Base-by-base conservation (phyloP, 495 filamentous ascomycete genomes). In the Amorphotheca resinae region DNA sequence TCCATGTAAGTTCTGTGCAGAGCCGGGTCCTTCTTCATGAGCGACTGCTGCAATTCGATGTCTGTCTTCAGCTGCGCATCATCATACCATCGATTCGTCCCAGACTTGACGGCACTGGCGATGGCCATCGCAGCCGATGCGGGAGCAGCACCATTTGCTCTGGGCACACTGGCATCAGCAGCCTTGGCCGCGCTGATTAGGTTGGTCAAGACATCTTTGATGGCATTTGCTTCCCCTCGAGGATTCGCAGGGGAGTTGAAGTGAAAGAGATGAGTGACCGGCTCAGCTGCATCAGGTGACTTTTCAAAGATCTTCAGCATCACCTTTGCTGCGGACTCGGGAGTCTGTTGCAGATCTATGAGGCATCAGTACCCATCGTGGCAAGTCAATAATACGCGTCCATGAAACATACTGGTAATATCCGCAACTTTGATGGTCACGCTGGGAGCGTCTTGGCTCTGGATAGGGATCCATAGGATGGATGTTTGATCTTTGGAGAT, bases 311-410 rank as follows among this genome's bases (percentile, higher is more conserved):
- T 74, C 59, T 87, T 91, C 32, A 95, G 71, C 72, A 93, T 91
- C 35, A 93, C 87, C 64, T 95, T 96, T 9, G 84, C 64, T 14
- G 69, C 74, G 6, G 65, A 77, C 33, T 80, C 83, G 0, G 88
- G 87, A 1, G 91, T 95, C 60, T 95, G 88, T 55, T 96, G 87
- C 30, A 98, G 72, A 65, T 96, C 78, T 82, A 43, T 12, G 40
- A 53, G 35, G 48, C 36, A 36, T 42, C 26, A 54, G 44, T 45
- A 21, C 33, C 9, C 21, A 32, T 15, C 9, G 11, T 36, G 14
- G 32, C 22, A 32, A 46, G 18, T 38, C 28, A 26, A 40, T 22
- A 9, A 35, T 17, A 39, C 9, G 31, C 16, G 5, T 37, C 22
- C n/a, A 18, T 22, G 8, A 12, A n/a, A 44, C 79, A 50, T 64